Conservation (phyloP, 2,329 filamentous ascomycete genomes). For the Venturia asperata region DNA sequence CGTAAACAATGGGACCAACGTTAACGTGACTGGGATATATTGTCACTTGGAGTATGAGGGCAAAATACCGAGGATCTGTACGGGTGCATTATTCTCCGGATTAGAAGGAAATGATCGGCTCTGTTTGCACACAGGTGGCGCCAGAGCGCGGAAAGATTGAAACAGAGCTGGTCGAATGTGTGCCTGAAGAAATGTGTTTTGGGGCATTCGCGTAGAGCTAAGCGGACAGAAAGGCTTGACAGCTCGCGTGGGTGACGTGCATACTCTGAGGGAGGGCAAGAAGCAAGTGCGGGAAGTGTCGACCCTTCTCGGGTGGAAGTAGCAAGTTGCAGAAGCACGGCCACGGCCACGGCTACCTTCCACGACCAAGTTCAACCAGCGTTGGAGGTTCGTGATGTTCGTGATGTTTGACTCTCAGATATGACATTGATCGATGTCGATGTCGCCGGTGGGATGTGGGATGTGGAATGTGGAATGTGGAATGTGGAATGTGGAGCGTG, state of each 20-base stretch:
- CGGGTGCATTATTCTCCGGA: background rate
- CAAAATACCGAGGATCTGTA: background rate
- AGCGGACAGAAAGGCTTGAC: background rate
- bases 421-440: conserved; percentile 4
- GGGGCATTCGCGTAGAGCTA: background rate
- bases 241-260: conserved; percentile 11
- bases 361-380: background rate
- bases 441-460: background rate
- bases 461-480: no score
- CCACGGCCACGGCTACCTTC: background rate
- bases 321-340: conserved; percentile 11
- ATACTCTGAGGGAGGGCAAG: conserved; percentile 1
- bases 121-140: background rate
- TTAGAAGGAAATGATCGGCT: background rate
- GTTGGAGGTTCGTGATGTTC: background rate
- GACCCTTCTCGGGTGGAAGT: conserved; percentile 2
- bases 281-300: background rate
- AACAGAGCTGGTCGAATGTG: background rate
- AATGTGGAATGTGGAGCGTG: no score
- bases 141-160: background rate
- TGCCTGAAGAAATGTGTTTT: background rate
- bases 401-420: background rate
- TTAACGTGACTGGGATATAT: background rate
- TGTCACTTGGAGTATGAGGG: background rate
- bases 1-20: background rate